These are phyloP conservation scores for Aureobasidium pullulans DNA, from an alignment of 2,329 filamentous ascomycete genomes.

Conservation along the genomic window DNA sequence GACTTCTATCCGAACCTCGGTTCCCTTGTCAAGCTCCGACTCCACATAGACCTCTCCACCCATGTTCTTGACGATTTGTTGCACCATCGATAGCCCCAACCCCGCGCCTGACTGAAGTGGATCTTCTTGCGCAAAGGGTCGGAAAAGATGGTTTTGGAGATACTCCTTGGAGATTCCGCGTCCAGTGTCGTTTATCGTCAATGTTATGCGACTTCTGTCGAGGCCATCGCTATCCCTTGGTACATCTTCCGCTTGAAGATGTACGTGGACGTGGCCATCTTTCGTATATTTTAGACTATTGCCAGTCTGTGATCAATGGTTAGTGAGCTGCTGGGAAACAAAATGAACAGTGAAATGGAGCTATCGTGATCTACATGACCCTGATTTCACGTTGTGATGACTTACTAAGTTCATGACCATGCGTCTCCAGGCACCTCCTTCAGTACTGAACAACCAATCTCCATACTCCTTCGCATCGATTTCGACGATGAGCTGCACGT, in stretches of 20 bases:
- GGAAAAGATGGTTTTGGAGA: slow-evolving; percentile 23
- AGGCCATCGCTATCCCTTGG: not conserved
- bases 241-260: slow-evolving; percentile 14
- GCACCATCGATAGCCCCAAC: slow-evolving; percentile 29
- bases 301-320: slow-evolving; percentile 41
- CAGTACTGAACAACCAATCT: slow-evolving; percentile 37
- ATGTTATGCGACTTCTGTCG: slow-evolving; percentile 1
- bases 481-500: slow-evolving; percentile 37
- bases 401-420: slow-evolving; percentile 19
- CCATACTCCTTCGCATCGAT: slow-evolving; percentile 28
- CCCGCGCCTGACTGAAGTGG: slow-evolving; percentile 27
- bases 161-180: slow-evolving; percentile 29
- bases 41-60: slow-evolving; percentile 37
- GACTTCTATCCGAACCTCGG: slow-evolving; percentile 45
- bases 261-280: slow-evolving; percentile 34
- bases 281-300: slow-evolving; percentile 44
- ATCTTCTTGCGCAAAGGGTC: slow-evolving; percentile 29
- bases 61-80: slow-evolving; percentile 23
- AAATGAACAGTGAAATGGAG: no score
- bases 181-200: slow-evolving; percentile 25
- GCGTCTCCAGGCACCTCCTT: slow-evolving; percentile 35
- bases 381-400: not conserved
- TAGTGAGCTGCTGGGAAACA: slow-evolving; percentile 24
- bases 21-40: slow-evolving; percentile 47
- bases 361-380: no score